phyloP scores from a whole-genome alignment of 768 basidiomycete genomes.

The Mycena crocata region DNA sequence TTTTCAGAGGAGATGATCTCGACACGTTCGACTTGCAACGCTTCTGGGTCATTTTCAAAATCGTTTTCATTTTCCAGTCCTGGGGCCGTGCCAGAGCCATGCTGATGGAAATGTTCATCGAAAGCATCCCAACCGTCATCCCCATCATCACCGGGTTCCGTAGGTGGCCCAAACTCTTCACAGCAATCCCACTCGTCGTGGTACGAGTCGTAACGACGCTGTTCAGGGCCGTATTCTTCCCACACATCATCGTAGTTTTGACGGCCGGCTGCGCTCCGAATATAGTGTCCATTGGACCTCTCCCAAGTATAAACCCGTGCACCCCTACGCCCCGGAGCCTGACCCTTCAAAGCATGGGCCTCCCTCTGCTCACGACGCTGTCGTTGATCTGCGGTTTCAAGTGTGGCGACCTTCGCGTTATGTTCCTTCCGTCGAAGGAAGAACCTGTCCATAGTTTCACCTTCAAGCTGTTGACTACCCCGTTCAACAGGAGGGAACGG shows the following conservation, averaged over 20 bases:
- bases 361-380: not conserved
- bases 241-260: not conserved
- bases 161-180: not conserved
- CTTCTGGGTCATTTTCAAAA: no score
- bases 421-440: not conserved
- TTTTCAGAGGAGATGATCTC: no score
- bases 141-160: no score
- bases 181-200: constrained; percentile 17
- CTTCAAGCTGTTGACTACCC: not conserved
- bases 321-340: not conserved
- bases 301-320: constrained; percentile 11
- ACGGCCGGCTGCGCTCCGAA: not conserved
- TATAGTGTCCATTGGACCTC: not conserved
- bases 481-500: constrained; percentile 12
- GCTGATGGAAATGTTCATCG: no score
- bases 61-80: no score
- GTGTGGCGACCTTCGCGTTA: not conserved
- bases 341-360: not conserved
- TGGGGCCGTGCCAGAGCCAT: no score
- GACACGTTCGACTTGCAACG: no score
- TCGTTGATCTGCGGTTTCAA: not conserved
- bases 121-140: no score
- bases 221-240: not conserved
- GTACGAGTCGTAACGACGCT: constrained; percentile 16
- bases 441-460: not conserved